A percentile compares a stretch with the other conserved stretches of the same genome.
phyloP scores from a whole-genome alignment of 768 basidiomycete species.

The Lactarius sp. region DNA sequence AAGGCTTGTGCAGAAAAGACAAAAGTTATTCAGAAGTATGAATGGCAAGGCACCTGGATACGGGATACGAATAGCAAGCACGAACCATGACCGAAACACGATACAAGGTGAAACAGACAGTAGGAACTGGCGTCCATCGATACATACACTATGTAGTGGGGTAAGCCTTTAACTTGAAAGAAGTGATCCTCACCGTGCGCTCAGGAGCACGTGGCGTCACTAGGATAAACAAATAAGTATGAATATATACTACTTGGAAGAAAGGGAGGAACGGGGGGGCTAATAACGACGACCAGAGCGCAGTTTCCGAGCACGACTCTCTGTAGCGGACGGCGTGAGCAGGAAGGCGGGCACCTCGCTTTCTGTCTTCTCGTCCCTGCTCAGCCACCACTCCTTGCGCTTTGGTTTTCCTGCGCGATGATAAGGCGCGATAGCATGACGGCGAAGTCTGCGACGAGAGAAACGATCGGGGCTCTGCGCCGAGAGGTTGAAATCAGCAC shows the following conservation, averaged over 20 bases:
- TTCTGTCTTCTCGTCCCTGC: background rate
- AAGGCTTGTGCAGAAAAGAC: background rate
- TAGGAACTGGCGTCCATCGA: slow-evolving; percentile 1
- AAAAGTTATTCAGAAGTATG: background rate
- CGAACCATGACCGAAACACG: background rate
- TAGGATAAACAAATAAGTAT: background rate
- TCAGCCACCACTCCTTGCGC: slow-evolving; percentile 16
- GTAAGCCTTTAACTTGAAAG: background rate
- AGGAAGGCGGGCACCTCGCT: background rate
- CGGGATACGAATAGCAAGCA: background rate
- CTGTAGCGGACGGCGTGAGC: background rate
- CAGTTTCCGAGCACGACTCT: background rate
- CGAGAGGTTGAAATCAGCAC: background rate
- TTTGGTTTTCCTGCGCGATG: background rate
- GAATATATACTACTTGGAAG: background rate
- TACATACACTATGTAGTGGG: background rate
- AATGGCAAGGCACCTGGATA: background rate
- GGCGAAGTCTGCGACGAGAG: slow-evolving; percentile 9
- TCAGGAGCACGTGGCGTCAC: background rate
- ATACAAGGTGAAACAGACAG: background rate
- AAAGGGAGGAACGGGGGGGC: background rate
- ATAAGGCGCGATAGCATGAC: slow-evolving; percentile 6
- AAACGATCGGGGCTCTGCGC: background rate
- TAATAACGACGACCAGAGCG: slow-evolving; percentile 1
- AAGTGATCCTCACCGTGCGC: background rate